phyloP scores from a whole-genome alignment of 768 basidiomycete genomes.

The Suillus lakei region DNA sequence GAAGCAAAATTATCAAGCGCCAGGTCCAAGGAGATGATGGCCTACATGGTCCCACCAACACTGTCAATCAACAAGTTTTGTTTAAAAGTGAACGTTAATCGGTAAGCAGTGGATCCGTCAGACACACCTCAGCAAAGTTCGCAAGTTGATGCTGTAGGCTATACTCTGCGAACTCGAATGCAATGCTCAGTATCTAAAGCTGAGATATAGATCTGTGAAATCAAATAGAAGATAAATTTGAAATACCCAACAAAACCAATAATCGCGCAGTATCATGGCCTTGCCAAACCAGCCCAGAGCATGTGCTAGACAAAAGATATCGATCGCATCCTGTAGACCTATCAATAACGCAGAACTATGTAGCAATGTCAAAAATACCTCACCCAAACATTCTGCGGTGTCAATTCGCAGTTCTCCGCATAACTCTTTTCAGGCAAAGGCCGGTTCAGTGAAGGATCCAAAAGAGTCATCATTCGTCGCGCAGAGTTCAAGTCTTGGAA shows the following conservation, averaged over 20 bases:
- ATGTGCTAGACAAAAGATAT: conserved; percentile 88
- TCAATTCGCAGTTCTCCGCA: conserved; percentile 78
- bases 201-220: conserved; percentile 13
- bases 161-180: conserved; percentile 90
- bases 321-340: conserved; percentile 66
- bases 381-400: conserved; percentile 70
- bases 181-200: conserved; percentile 78
- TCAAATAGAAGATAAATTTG: conserved; percentile 10
- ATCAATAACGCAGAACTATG: neutral
- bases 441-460: conserved; percentile 74
- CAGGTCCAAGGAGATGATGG: conserved; percentile 18
- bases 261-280: conserved; percentile 87
- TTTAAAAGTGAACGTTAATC: conserved; percentile 15
- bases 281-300: conserved; percentile 91
- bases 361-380: conserved; percentile 17
- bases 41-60: conserved; percentile 95
- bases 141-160: conserved; percentile 86
- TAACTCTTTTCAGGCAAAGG: conserved; percentile 86
- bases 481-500: conserved; percentile 86
- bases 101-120: conserved; percentile 20
- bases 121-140: conserved; percentile 82
- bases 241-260: conserved; percentile 92
- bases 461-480: conserved; percentile 73
- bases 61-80: conserved; percentile 37
- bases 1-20: conserved; percentile 19